Conservation (phyloP, 73 alveolate genomes). For the Urostyla sp. region DNA sequence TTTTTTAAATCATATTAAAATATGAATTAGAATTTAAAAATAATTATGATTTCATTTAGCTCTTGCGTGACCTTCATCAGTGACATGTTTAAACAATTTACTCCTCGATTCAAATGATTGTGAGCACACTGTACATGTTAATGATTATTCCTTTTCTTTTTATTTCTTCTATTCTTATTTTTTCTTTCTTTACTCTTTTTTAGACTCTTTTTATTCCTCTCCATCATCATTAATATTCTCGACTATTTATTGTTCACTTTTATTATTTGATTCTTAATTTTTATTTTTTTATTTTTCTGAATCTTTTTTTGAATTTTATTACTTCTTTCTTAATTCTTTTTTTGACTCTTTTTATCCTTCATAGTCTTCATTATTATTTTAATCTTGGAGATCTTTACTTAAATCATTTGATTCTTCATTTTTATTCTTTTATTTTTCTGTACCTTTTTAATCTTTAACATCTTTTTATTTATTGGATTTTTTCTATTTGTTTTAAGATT, state of each 20-base stretch:
- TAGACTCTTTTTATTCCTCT: too few relatives aligned
- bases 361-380: not conserved
- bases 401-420: constrained; percentile 60
- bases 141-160: constrained; percentile 57
- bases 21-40: too few relatives aligned
- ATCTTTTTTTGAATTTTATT: constrained; percentile 40
- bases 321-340: constrained; percentile 14
- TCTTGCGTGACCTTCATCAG: constrained; percentile 75
- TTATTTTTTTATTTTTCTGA: constrained; percentile 36
- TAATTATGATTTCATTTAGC: constrained; percentile 24
- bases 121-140: constrained; percentile 73
- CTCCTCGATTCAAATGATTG: constrained; percentile 65
- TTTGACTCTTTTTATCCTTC: not conserved
- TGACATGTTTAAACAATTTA: constrained; percentile 76
- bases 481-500: constrained; percentile 44
- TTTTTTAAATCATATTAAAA: too few relatives aligned
- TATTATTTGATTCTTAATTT: constrained; percentile 22
- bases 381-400: too few relatives aligned
- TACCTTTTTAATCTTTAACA: constrained; percentile 18
- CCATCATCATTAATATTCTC: not conserved
- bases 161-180: constrained; percentile 63
- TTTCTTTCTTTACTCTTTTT: too few relatives aligned
- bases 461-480: constrained; percentile 42
- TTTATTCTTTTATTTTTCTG: constrained; percentile 36
- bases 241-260: constrained; percentile 12